Base-by-base conservation (phyloP, 1,284 basidiomycete species). In the Baeospora myosura region DNA sequence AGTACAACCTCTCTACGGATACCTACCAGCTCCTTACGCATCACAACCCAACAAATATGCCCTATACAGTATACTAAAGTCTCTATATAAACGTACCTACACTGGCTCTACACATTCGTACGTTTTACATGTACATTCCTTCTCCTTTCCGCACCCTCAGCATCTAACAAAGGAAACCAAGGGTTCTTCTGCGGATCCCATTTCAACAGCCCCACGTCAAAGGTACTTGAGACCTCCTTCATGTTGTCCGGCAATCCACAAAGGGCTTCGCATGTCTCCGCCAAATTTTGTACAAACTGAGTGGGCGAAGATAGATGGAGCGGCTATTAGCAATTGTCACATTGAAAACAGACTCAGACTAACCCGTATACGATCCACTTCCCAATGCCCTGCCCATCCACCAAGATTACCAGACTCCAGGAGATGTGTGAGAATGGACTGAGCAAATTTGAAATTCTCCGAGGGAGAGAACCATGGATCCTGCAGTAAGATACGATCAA, bases 111-210 rank as follows among this genome's bases (percentile, higher is more conserved):
- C n/a, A n/a, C n/a, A n/a, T n/a, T n/a, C n/a, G n/a, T n/a, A n/a
- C n/a, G n/a, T n/a, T n/a, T n/a, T n/a, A n/a, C n/a, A n/a, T n/a
- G n/a, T n/a, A n/a, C n/a, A n/a, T n/a, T n/a, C n/a, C n/a, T n/a
- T n/a, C n/a, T n/a, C n/a, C n/a, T n/a, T n/a, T n/a, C n/a, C n/a
- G n/a, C n/a, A n/a, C n/a, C n/a, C n/a, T n/a, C n/a, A n/a, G n/a
- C n/a, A n/a, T n/a, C n/a, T n/a, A 41, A 5, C 12, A 35, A 14
- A 2, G 40, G 40, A 25, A 73, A 69, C 72, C 71, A 74, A 1
- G 69, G 69, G 49, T 72, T 65, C 4, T 60, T 51, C 12, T 57
- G 55, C 0, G 62, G 55, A 50, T 70, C 62, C 71, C 71, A 74
- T 20, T 47, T 59, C 48, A 74, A 47, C 11, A 42, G 52, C 4